Percentiles rank a stretch among this genome's conserved stretches.
These are phyloP conservation scores for Endocladia muricata DNA, from an alignment of 31 red algal genomes.

Conservation along the genomic window DNA sequence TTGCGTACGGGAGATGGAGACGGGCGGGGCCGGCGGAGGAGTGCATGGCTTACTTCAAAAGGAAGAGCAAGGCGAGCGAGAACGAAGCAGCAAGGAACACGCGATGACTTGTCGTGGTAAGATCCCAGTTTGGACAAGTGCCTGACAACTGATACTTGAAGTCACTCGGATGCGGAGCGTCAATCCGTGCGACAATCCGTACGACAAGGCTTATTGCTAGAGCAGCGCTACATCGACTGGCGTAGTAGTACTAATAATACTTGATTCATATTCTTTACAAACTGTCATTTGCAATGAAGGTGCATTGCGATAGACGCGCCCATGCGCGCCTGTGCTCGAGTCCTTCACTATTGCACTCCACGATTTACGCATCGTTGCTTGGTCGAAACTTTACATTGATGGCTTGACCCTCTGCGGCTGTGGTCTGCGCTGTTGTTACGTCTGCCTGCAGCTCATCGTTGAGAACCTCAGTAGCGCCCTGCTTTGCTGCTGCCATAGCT, in stretches of 20 bases:
- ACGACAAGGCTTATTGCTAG: no score
- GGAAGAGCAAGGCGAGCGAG: background rate
- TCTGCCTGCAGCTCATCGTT: conserved; percentile 30
- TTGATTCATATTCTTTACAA: background rate
- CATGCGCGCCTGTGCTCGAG: no score
- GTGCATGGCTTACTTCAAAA: conserved; percentile 28
- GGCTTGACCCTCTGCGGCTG: background rate
- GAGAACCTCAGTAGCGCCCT: background rate
- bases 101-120: background rate
- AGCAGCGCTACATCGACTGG: no score
- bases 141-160: no score
- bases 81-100: background rate
- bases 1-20: conserved; percentile 38
- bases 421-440: background rate
- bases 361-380: no score
- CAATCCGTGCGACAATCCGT: no score
- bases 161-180: no score
- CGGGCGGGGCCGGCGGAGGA: conserved; percentile 5
- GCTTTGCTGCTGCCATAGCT: conserved; percentile 27
- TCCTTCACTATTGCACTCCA: no score
- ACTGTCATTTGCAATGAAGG: background rate
- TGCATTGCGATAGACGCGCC: no score
- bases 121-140: no score
- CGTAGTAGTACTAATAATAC: no score
- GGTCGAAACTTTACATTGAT: conserved; percentile 27